These are phyloP conservation scores for Acanthamoeba triangularis DNA, from an alignment of 208 protist species.

Conservation along the genomic window DNA sequence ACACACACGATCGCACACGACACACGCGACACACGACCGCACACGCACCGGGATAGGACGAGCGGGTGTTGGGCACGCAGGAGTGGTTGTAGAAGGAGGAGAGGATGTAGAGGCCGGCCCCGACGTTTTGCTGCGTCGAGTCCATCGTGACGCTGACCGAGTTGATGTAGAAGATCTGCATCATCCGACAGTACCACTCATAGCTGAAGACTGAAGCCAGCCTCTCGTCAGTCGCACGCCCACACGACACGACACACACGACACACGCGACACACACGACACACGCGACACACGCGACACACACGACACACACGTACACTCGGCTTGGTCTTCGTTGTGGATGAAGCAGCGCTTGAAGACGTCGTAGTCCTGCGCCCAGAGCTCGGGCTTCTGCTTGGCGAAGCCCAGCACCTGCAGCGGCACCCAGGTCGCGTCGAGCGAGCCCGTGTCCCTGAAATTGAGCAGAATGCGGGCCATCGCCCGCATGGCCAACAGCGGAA, in stretches of 20 bases:
- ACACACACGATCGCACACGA: background rate
- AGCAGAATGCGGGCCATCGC: slow-evolving; percentile 64
- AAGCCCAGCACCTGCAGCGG: slow-evolving; percentile 36
- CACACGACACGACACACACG: background rate
- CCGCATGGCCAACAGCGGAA: slow-evolving; percentile 49
- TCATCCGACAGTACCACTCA: slow-evolving; percentile 42
- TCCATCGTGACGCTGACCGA: background rate
- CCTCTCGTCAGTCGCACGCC: background rate
- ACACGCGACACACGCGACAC: background rate
- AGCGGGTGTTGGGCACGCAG: slow-evolving; percentile 53
- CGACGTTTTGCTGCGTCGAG: slow-evolving; percentile 39
- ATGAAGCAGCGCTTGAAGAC: slow-evolving; percentile 61
- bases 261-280: background rate
- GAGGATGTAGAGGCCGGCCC: slow-evolving; percentile 50
- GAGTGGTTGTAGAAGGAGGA: slow-evolving; percentile 73
- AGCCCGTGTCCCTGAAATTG: slow-evolving; percentile 11
- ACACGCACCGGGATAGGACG: slow-evolving; percentile 19
- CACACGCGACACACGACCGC: background rate
- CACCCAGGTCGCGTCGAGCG: background rate
- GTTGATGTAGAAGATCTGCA: slow-evolving; percentile 69
- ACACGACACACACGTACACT: background rate
- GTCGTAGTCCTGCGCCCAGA: slow-evolving; percentile 11
- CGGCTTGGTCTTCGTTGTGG: background rate
- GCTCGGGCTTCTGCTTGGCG: slow-evolving; percentile 23
- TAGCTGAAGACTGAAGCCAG: slow-evolving; percentile 38